A percentile compares a stretch with the other conserved stretches of the same genome.
phyloP scores from a whole-genome alignment of 2,329 filamentous ascomycete genomes.

The Scedosporium dehoogii region DNA sequence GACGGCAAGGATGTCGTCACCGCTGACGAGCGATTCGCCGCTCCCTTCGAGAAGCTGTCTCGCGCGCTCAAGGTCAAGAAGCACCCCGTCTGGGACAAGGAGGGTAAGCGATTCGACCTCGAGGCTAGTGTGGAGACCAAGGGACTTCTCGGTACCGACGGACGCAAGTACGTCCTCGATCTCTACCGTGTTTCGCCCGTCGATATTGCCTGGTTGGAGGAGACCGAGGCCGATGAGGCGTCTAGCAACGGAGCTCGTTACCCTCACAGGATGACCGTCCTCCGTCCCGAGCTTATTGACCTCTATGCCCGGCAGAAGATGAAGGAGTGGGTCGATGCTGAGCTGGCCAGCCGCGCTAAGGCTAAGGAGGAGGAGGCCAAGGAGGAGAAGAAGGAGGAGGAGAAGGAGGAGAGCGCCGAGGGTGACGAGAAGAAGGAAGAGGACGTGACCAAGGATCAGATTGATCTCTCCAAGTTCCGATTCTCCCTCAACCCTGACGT shows the following conservation, averaged over 20 bases:
- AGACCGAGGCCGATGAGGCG: slow-evolving; percentile 35
- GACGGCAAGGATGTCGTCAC: slow-evolving; percentile 95
- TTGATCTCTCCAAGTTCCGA: slow-evolving; percentile 79
- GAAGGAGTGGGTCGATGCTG: slow-evolving; percentile 75
- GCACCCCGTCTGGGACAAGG: slow-evolving; percentile 97
- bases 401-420: slow-evolving; percentile 26
- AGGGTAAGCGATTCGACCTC: slow-evolving; percentile 77
- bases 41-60: slow-evolving; percentile 82
- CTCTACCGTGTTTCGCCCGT: slow-evolving; percentile 89
- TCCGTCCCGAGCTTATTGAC: slow-evolving; percentile 84
- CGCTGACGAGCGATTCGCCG: slow-evolving; percentile 74
- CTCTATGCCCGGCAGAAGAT: slow-evolving; percentile 76
- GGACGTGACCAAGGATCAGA: slow-evolving; percentile 46
- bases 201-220: slow-evolving; percentile 84
- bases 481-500: slow-evolving; percentile 91
- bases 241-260: slow-evolving; percentile 47
- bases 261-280: slow-evolving; percentile 91
- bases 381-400: slow-evolving; percentile 22
- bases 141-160: slow-evolving; percentile 91
- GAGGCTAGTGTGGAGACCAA: slow-evolving; percentile 97
- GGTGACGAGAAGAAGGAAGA: slow-evolving; percentile 17
- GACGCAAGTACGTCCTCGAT: slow-evolving; percentile 94
- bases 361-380: slow-evolving; percentile 19
- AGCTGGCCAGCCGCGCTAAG: slow-evolving; percentile 54
- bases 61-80: slow-evolving; percentile 86